Evolutionary conservation across 2,329 filamentous ascomycete species (phyloP).

Genomic region (Acrocalymma vagum): DNA sequence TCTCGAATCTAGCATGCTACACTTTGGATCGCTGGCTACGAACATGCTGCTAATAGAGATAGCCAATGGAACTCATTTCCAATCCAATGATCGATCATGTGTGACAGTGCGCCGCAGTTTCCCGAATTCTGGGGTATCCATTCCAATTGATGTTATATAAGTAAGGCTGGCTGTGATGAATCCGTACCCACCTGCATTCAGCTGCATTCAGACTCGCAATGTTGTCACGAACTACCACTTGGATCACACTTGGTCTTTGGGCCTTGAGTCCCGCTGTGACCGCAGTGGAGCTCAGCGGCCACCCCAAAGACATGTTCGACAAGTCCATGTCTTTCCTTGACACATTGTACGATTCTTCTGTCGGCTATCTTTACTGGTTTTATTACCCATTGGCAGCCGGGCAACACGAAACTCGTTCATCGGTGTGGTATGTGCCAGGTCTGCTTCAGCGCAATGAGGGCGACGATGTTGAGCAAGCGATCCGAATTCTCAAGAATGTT

Average conservation of each 20-base stretch:
- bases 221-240: background rate
- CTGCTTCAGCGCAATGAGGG: conserved; percentile 48
- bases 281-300: conserved; percentile 1
- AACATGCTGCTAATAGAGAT: background rate
- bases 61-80: too few species aligned
- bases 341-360: conserved; percentile 4
- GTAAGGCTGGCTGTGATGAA: too few species aligned
- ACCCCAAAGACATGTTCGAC: conserved; percentile 6
- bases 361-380: conserved; percentile 5
- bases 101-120: too few species aligned
- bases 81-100: too few species aligned
- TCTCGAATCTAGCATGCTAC: too few species aligned
- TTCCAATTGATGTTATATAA: too few species aligned
- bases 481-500: conserved; percentile 46
- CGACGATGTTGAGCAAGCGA: conserved; percentile 46
- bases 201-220: too few species aligned
- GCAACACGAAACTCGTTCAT: too few species aligned
- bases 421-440: conserved; percentile 53
- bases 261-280: background rate
- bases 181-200: too few species aligned
- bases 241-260: background rate
- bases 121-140: background rate
- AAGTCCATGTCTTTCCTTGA: conserved; percentile 7
- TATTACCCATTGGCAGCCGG: conserved; percentile 6
- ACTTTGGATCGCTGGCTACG: background rate